phyloP scores from a whole-genome alignment of 768 basidiomycete species.

The Tulasnella calospora region DNA sequence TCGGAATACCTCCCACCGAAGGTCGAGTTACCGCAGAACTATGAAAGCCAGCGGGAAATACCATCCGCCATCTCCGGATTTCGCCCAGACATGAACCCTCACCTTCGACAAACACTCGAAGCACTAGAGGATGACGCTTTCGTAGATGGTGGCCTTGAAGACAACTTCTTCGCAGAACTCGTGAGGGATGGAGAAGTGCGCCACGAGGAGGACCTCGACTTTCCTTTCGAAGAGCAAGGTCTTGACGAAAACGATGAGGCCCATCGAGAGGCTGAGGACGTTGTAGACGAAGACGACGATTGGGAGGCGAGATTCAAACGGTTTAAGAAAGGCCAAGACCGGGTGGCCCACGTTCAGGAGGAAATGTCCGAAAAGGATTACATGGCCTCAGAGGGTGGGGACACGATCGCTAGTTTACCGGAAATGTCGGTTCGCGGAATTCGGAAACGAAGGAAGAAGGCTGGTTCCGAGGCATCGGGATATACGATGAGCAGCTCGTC shows the following conservation, averaged over 20 bases:
- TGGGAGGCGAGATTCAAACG: conserved; percentile 80
- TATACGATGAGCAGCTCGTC: conserved; percentile 98
- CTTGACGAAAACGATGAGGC: conserved; percentile 37
- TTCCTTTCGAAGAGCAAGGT: conserved; percentile 60
- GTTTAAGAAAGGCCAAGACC: conserved; percentile 59
- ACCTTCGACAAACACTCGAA: conserved; percentile 85
- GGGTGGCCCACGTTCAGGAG: conserved; percentile 32
- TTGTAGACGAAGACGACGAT: conserved; percentile 38
- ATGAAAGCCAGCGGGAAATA: conserved; percentile 60
- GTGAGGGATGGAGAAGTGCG: conserved; percentile 66
- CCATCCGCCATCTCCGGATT: conserved; percentile 82
- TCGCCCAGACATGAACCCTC: conserved; percentile 94
- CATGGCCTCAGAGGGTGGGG: conserved; percentile 58
- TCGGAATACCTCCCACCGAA: conserved; percentile 67
- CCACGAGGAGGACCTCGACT: conserved; percentile 56
- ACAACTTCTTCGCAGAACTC: conserved; percentile 71
- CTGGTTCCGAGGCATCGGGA: conserved; percentile 79
- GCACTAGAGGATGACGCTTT: conserved; percentile 96
- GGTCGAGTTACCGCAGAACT: conserved; percentile 63
- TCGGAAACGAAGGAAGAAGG: conserved; percentile 63
- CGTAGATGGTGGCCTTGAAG: conserved; percentile 67
- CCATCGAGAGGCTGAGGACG: conserved; percentile 30
- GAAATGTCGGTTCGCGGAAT: conserved; percentile 75
- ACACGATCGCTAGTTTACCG: conserved; percentile 75
- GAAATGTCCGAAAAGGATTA: conserved; percentile 43